A percentile compares a stretch with the other conserved stretches of the same genome.
Evolutionary conservation across 805 yeast genomes (phyloP).

Genomic region (Starmerella bacillaris): DNA sequence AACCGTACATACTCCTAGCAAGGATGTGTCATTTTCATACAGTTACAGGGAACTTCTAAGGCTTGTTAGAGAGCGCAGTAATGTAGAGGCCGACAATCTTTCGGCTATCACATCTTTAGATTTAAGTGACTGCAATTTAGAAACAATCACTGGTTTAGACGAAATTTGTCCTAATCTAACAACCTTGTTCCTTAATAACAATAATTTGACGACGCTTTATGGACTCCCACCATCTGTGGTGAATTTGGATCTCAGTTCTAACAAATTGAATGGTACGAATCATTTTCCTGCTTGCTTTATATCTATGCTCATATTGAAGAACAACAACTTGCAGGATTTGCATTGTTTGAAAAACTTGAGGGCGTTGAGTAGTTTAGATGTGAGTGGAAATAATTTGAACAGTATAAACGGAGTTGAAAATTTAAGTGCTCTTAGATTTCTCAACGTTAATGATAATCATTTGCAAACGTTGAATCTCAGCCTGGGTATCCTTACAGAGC

Average conservation of each 20-base stretch:
- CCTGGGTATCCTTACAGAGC: conserved; percentile 11
- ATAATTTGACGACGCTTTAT: conserved; percentile 11
- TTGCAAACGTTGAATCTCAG: conserved; percentile 10
- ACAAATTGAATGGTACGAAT: conserved; percentile 9
- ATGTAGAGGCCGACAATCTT: conserved; percentile 1
- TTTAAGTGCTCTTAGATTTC: conserved; percentile 12
- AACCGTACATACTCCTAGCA: conserved; percentile 6
- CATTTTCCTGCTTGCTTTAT: conserved; percentile 14
- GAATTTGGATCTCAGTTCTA: conserved; percentile 12
- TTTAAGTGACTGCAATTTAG: conserved; percentile 12
- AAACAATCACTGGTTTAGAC: conserved; percentile 14
- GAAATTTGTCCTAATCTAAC: conserved; percentile 12
- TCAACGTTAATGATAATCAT: conserved; percentile 13
- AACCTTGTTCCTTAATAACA: conserved; percentile 10
- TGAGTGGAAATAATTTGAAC: conserved; percentile 12
- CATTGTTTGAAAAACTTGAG: conserved; percentile 12
- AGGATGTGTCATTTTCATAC: conserved; percentile 10
- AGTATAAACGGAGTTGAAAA: conserved; percentile 12
- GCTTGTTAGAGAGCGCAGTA: conserved; percentile 7
- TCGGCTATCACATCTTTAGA: conserved; percentile 9
- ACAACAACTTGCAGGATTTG: conserved; percentile 14
- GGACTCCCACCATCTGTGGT: conserved; percentile 15
- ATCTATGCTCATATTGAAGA: conserved; percentile 13
- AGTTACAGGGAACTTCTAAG: conserved; percentile 6
- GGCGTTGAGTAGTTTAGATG: conserved; percentile 15